Percentiles rank a stretch among this genome's conserved stretches.
Evolutionary conservation across 208 protist species (phyloP).

Genomic region (Acanthamoeba culbertsoni): DNA sequence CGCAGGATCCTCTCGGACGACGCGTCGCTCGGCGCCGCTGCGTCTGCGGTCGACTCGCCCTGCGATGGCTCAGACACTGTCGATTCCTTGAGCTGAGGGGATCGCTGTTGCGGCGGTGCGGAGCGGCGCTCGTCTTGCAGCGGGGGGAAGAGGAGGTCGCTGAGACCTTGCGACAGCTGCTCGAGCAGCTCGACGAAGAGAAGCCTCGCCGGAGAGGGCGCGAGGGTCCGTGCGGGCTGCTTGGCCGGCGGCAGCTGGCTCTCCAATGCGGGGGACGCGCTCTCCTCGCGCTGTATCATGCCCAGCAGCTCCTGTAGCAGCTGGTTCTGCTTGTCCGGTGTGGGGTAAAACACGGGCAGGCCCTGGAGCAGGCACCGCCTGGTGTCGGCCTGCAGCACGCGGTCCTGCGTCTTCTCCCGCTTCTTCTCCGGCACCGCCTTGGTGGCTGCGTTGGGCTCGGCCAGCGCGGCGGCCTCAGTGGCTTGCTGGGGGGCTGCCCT

Average conservation of each 20-base stretch:
- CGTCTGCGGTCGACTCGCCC: background rate
- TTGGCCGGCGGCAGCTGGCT: background rate
- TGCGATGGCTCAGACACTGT: background rate
- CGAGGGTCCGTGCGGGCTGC: background rate
- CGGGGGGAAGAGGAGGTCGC: conserved; percentile 7
- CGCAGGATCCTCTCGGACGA: background rate
- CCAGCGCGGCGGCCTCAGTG: background rate
- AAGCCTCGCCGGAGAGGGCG: background rate
- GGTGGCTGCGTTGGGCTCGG: too few relatives aligned
- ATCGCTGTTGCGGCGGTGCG: background rate
- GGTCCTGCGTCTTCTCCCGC: background rate
- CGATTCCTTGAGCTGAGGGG: background rate
- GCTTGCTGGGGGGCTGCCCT: background rate
- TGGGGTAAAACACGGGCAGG: background rate
- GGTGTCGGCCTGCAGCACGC: background rate
- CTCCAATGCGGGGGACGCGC: background rate
- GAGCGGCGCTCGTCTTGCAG: background rate
- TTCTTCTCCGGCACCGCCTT: background rate
- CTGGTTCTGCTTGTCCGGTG: background rate
- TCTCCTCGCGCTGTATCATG: background rate
- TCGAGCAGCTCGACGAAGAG: conserved; percentile 20
- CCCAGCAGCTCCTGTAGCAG: conserved; percentile 2
- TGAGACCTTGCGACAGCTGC: background rate
- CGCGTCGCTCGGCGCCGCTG: background rate
- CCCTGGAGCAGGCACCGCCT: background rate